These are phyloP conservation scores for Alternaria gansuensis DNA, from an alignment of 2,329 filamentous ascomycete genomes.

Conservation along the genomic window DNA sequence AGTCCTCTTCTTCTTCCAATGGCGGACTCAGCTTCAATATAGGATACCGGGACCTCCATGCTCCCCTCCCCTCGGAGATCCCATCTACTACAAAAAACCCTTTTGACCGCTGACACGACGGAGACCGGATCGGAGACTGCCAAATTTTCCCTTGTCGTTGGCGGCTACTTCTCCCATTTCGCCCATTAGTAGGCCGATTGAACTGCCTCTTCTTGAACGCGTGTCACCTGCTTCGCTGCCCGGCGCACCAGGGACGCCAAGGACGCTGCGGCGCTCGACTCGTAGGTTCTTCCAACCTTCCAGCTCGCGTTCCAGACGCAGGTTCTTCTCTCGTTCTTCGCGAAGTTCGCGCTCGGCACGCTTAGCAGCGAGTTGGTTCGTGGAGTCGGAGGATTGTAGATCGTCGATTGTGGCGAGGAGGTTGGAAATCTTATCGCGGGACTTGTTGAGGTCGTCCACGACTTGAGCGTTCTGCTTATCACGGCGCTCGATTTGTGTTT, in stretches of 20 bases:
- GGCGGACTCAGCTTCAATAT: constrained; percentile 40
- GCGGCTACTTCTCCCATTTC: constrained; percentile 47
- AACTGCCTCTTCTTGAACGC: constrained; percentile 56
- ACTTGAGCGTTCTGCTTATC: constrained; percentile 86
- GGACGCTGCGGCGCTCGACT: constrained; percentile 62
- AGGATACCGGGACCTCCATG: constrained; percentile 43
- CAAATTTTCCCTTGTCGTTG: constrained; percentile 46
- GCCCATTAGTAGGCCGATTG: constrained; percentile 52
- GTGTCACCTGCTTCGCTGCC: constrained; percentile 56
- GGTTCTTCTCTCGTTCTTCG: constrained; percentile 83
- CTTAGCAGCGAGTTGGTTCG: constrained; percentile 80
- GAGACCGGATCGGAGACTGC: constrained; percentile 44
- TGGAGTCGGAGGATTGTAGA: constrained; percentile 85
- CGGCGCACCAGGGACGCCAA: constrained; percentile 46
- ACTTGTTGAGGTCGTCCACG: constrained; percentile 81
- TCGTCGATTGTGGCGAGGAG: constrained; percentile 92
- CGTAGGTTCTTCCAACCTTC: constrained; percentile 80
- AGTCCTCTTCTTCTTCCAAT: constrained; percentile 41
- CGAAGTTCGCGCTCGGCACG: constrained; percentile 89
- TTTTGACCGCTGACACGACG: constrained; percentile 58
- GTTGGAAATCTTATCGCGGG: constrained; percentile 89
- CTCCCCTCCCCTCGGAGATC: constrained; percentile 43
- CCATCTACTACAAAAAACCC: constrained; percentile 60
- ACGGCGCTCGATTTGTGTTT: constrained; percentile 89
- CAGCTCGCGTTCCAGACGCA: constrained; percentile 86